Base-by-base conservation (phyloP, 2,329 filamentous ascomycete genomes). In the Colletotrichum sansevieriae region DNA sequence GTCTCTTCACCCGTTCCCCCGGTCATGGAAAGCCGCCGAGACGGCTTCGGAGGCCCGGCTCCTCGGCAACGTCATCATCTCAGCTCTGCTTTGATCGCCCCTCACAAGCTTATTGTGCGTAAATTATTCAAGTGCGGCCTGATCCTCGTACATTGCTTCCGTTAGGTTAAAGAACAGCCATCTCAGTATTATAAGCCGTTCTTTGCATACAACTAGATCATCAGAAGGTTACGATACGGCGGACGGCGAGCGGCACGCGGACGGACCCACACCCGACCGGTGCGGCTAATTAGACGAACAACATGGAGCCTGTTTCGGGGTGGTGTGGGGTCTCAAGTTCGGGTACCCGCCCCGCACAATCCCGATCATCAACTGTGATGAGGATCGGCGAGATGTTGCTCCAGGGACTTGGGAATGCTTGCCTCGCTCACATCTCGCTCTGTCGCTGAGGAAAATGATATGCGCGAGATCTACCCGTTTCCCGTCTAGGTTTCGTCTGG, bases 241-340 rank as follows among this genome's bases (percentile, higher is more conserved):
- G 37, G 37, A 39, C 37, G 37, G 37, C 25, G 7, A 29, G 25
- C 25, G 25, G 25, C 25, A 4, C 25, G 37, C 9, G 37, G 25
- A 20, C 47, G 47, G 59, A 39, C 59, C 59, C 37, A 62, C 59
- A 43, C 47, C 47, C 46, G 25, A 22, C 44, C 59, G 49, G 59
- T 22, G 22, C 22, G 22, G 18, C 59, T 20, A 62, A 44, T 62
- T 37, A 37, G 20, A 10, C 15, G 18, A 37, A 41, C 29, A 4
- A 44, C 37, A 46, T 54, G 59, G 59, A 54, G 59, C 35, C 59
- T 25, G 25, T 62, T 47, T 47, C 59, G 47, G 47, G 37, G 37
- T 11, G 37, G 47, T 33, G 35, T 54, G 59, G 59, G n/a, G 47
- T 25, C 20, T 13, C 20, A 12, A 20, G 15, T 9, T 51, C 46